phyloP scores from a whole-genome alignment of 2,329 filamentous ascomycete genomes.

The Beauveria sp. region DNA sequence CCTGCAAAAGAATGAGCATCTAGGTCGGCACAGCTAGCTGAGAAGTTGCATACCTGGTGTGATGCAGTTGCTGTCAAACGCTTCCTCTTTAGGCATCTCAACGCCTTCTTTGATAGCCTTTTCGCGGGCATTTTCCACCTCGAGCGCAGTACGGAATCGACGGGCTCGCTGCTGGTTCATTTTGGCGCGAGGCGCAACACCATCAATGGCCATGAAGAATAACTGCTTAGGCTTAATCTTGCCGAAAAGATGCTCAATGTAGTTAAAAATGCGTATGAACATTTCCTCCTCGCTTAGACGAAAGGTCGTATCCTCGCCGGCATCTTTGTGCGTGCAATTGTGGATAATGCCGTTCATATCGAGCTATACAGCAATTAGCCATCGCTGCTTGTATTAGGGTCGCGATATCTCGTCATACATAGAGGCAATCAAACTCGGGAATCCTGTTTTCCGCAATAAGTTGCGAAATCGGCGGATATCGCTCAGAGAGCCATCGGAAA shows the following conservation, averaged over 20 bases:
- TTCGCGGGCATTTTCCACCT: constrained; percentile 81
- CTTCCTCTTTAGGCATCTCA: constrained; percentile 88
- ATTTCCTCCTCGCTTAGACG: constrained; percentile 96
- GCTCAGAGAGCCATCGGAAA: constrained; percentile 98
- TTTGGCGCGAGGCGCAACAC: constrained; percentile 93
- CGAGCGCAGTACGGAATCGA: constrained; percentile 88
- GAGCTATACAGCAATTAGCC: constrained; percentile 42
- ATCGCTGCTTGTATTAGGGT: constrained; percentile 22
- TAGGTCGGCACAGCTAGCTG: neutral
- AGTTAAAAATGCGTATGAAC: constrained; percentile 99
- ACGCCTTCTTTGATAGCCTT: constrained; percentile 86
- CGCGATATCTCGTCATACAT: constrained; percentile 44
- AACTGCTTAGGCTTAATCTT: constrained; percentile 98
- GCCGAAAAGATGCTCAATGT: constrained; percentile 96
- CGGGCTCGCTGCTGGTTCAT: constrained; percentile 99
- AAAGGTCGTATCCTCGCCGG: constrained; percentile 76
- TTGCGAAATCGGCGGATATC: constrained; percentile 97
- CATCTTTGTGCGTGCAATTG: constrained; percentile 97
- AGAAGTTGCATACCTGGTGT: constrained; percentile 58
- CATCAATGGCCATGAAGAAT: constrained; percentile 99
- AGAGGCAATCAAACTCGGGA: constrained; percentile 96
- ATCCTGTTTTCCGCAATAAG: constrained; percentile 98
- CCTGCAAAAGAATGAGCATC: constrained; percentile 26
- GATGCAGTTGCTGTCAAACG: constrained; percentile 99
- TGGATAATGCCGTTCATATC: constrained; percentile 99